A percentile compares a stretch with the other conserved stretches of the same genome.
Conservation (phyloP, 768 basidiomycete genomes). For the Cantharellus anzutake region DNA sequence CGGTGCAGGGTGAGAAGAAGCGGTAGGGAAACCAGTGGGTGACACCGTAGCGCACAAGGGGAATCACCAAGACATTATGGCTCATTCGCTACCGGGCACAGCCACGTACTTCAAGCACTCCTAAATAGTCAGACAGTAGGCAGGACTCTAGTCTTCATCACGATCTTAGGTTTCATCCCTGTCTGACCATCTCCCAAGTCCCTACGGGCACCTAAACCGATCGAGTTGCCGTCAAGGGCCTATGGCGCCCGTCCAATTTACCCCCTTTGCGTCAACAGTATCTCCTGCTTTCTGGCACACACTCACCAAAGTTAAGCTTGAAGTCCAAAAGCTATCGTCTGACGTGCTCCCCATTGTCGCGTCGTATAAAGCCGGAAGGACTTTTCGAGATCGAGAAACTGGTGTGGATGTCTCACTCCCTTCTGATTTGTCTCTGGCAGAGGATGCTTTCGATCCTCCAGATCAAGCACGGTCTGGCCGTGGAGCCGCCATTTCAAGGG, state of each 20-base stretch:
- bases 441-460: conserved; percentile 37
- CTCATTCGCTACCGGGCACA: too few species aligned
- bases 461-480: conserved; percentile 22
- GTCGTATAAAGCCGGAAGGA: conserved; percentile 50
- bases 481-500: conserved; percentile 34
- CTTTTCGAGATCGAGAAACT: conserved; percentile 57
- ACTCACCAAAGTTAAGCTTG: conserved; percentile 76
- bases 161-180: too few species aligned
- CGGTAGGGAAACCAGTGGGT: too few species aligned
- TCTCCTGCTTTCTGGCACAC: conserved; percentile 89
- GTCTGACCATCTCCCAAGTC: too few species aligned
- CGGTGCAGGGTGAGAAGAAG: too few species aligned
- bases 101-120: too few species aligned
- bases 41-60: too few species aligned
- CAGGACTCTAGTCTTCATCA: too few species aligned
- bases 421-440: conserved; percentile 42
- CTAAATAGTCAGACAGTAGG: too few species aligned
- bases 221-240: background rate
- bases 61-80: too few species aligned
- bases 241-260: conserved; percentile 51
- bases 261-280: conserved; percentile 71
- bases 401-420: conserved; percentile 54
- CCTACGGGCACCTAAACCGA: too few species aligned
- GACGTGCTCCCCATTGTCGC: conserved; percentile 42
- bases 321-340: conserved; percentile 69